Conservation (phyloP, 192 early-diverging fungal genomes). For the Neocallimastix lanati region DNA sequence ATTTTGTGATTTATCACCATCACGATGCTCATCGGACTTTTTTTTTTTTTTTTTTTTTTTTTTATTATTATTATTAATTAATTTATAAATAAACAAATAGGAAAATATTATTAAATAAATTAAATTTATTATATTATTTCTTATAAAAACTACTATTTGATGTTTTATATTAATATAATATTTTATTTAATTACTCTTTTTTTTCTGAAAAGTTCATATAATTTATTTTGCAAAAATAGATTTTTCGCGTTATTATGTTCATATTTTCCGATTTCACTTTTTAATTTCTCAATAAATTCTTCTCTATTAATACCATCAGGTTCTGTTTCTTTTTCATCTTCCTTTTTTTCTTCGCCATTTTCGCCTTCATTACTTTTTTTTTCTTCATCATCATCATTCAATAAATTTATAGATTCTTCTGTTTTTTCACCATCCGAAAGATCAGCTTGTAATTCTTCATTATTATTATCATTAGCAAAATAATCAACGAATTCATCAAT, state of each 20-base stretch:
- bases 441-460: slow-evolving; percentile 28
- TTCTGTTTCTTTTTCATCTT: background rate
- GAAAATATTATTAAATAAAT: too few relatives aligned
- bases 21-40: slow-evolving; percentile 28
- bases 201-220: slow-evolving; percentile 29
- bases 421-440: background rate
- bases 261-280: background rate
- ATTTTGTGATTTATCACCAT: slow-evolving; percentile 22
- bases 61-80: too few relatives aligned
- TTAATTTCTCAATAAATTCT: background rate
- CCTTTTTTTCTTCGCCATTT: slow-evolving; percentile 11
- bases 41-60: too few relatives aligned
- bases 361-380: slow-evolving; percentile 13
- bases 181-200: slow-evolving; percentile 18
- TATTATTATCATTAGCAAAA: slow-evolving; percentile 14
- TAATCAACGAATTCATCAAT: slow-evolving; percentile 13
- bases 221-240: slow-evolving; percentile 23
- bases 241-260: slow-evolving; percentile 9
- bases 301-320: background rate
- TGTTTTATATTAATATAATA: background rate
- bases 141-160: too few relatives aligned
- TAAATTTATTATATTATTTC: too few relatives aligned
- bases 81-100: too few relatives aligned
- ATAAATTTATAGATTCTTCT: background rate
- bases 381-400: slow-evolving; percentile 14